Evolutionary conservation across 352 stramenopile genomes (phyloP), one percentile per base, ranked within the genome.

Genomic region (Phytopythium boreale): DNA sequence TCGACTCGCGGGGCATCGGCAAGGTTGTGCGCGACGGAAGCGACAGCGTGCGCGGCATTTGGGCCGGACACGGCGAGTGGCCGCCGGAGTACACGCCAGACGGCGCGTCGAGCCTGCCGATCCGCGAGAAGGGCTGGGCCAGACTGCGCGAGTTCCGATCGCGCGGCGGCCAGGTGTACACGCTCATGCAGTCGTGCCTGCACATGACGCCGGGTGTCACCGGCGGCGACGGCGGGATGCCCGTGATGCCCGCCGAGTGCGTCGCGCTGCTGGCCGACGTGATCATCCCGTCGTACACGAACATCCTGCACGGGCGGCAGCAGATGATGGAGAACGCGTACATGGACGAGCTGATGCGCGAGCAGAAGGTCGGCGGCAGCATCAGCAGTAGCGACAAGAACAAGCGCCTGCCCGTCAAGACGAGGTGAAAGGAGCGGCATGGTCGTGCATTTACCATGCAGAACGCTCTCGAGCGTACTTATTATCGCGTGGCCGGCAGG

Each of bases 311-410:
- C 0, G 63, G 62, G 0, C 68, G 71, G 22, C 68, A 79, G 51
- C 71, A 79, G 51, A 57, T 68, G 55, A 69, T 79, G 24, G 71
- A 79, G 60, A 79, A 79, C 53, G 56, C 56, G 39, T 69, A 76
- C 46, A 62, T 79, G n/a, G 71, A 79, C 59, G 71, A 79, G 60
- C 70, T 79, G 55, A 69, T 79, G 43, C 47, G 73, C 41, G 57
- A 59, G 26, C 27, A 57, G 51, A 57, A 56, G 49, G 11, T 9
- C 37, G 14, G 14, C 11, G 5, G 4, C 37, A 43, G 37, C 37
- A 19, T 19, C 37, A 19, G 37, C 10, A 43, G 37, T 19, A 9
- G 37, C 10, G 14, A 19, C 37, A 43, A 9, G 2, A 6, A 19
- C 5, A 19, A 3, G 31, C 31, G 8, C 31, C 4, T 36, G 31